phyloP scores from a whole-genome alignment of 2,329 filamentous ascomycete genomes.

The Colletotrichum sp. region DNA sequence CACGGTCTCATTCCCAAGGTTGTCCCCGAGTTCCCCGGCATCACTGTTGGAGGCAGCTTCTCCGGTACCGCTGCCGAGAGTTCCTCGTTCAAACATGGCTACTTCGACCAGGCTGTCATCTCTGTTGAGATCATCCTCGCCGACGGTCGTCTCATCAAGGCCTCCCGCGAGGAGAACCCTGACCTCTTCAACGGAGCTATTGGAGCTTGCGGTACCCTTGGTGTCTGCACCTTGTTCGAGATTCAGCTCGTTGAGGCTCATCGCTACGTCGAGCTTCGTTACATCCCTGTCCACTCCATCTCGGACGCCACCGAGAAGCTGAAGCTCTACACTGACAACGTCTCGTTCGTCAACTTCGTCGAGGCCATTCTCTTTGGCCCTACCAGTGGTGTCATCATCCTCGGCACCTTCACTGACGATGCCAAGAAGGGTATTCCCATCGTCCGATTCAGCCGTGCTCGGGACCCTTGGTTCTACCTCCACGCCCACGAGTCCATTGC shows the following conservation, averaged over 20 bases:
- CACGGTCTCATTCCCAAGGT: constrained; percentile 65
- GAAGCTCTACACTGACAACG: constrained; percentile 20
- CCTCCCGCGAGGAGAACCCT: constrained; percentile 46
- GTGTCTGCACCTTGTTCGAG: constrained; percentile 64
- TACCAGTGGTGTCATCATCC: constrained; percentile 47
- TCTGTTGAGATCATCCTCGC: constrained; percentile 67
- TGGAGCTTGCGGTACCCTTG: constrained; percentile 63
- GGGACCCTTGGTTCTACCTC: constrained; percentile 70
- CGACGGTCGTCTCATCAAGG: constrained; percentile 57
- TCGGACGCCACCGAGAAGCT: constrained; percentile 47
- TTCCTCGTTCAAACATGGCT: constrained; percentile 67
- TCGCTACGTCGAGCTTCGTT: constrained; percentile 60
- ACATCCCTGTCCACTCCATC: constrained; percentile 48
- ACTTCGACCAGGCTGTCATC: constrained; percentile 68
- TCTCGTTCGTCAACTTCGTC: constrained; percentile 53
- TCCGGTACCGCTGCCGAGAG: constrained; percentile 71
- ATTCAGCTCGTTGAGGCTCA: constrained; percentile 58
- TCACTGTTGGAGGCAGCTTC: constrained; percentile 71
- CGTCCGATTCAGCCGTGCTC: constrained; percentile 51
- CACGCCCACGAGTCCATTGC: constrained; percentile 49
- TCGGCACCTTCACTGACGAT: constrained; percentile 49
- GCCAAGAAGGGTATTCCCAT: neutral
- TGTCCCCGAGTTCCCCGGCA: constrained; percentile 75
- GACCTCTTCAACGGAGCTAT: constrained; percentile 66
- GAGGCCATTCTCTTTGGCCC: constrained; percentile 60